Base-by-base conservation (phyloP, 257 asterid species). In the Solanum stenotomum region DNA sequence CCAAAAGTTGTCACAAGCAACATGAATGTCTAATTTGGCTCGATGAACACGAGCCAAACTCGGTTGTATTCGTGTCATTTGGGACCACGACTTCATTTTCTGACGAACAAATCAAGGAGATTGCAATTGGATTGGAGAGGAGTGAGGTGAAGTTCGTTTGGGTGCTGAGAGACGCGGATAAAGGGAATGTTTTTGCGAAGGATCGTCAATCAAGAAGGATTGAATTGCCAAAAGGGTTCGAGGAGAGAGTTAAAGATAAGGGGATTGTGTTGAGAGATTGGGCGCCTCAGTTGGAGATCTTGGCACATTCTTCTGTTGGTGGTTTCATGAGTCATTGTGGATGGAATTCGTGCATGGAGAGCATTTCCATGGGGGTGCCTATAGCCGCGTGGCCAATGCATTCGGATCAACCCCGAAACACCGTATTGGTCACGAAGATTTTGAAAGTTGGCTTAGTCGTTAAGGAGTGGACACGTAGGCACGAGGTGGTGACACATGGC, bases 341-440 rank as follows among this genome's bases (percentile, higher is more conserved):
- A 3, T 94, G 96, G 96, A 94, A 94, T 75, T 94, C 96, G 1
- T 94, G 95, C 93, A 90, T 94, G 89, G 96, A 93, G 92, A 94
- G 96, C 35, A 92, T 94, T 2, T 92, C 94, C 2, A 90, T 92
- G 95, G 95, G 96, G 5, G 94, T 92, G 10, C 93, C 96, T 3
- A 90, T 94, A 52, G 94, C 93, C 18, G 94, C 95, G 10, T 94
- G 96, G 96, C 96, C 96, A 25, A 92, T 94, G 94, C 96, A 93
- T 49, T 94, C 95, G n/a, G 95, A 94, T 37, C 96, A 94, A 84
- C 96, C 96, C 4, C 87, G 95, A 14, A 94, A 94, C 71, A 87
- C 95, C 6, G 88, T 89, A 5, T 59, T 94, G 79, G 42, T 93
- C 4, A 90, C 95, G 0, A 71, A 86, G 29, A 89, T 92, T 25